Conservation (phyloP, 495 filamentous ascomycete species). For the Daldinia bambusicola region DNA sequence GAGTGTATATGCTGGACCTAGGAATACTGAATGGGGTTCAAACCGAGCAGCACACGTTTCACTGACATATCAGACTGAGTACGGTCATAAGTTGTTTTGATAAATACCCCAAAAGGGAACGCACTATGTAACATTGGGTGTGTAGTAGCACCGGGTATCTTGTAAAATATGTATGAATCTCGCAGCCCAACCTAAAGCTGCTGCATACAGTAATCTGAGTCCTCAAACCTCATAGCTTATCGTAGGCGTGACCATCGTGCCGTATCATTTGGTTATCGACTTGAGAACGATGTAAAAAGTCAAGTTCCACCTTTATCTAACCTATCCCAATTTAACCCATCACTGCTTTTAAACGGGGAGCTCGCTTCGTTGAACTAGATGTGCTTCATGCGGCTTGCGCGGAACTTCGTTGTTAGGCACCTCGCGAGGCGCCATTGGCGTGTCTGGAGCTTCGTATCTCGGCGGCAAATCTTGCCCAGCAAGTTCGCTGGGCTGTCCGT, state of each 20-base stretch:
- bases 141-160: constrained; percentile 21
- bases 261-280: neutral
- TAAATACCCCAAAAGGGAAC: constrained; percentile 22
- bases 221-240: neutral
- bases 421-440: constrained; percentile 10
- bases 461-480: neutral
- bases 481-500: constrained; percentile 17
- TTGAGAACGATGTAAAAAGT: neutral
- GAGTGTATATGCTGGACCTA: too few relatives aligned
- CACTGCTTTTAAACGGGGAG: constrained; percentile 2
- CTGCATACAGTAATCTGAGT: constrained; percentile 1
- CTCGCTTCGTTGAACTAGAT: constrained; percentile 16
- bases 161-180: neutral
- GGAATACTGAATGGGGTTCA: too few relatives aligned
- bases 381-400: constrained; percentile 3
- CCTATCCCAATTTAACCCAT: neutral
- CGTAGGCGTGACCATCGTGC: neutral
- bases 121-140: constrained; percentile 35
- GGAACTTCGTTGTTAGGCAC: constrained; percentile 10
- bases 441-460: constrained; percentile 9
- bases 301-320: neutral
- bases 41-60: too few relatives aligned
- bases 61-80: neutral
- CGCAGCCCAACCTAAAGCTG: neutral
- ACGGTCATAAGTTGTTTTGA: constrained; percentile 1